phyloP scores from a whole-genome alignment of 2,329 filamentous ascomycete genomes.

The Paraconiothyrium sp. region DNA sequence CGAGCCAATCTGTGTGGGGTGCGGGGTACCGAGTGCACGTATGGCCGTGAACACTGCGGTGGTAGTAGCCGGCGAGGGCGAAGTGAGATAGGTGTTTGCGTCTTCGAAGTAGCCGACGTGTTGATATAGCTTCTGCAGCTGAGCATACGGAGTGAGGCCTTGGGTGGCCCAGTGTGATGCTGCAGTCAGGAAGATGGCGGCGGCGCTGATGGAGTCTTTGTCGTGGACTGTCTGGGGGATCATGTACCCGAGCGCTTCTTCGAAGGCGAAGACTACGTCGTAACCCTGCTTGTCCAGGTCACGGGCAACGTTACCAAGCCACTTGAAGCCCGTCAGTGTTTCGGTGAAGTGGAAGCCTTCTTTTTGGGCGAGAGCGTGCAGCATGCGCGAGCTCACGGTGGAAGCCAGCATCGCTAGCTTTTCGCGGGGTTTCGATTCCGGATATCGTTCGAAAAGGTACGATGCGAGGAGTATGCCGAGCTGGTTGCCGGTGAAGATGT shows the following conservation, averaged over 20 bases:
- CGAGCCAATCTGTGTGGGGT: conserved; percentile 59
- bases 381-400: conserved; percentile 71
- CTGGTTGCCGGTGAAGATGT: conserved; percentile 72
- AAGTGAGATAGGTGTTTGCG: conserved; percentile 71
- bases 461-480: conserved; percentile 69
- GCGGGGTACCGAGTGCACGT: conserved; percentile 54
- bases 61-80: conserved; percentile 63
- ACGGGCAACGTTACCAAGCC: conserved; percentile 70
- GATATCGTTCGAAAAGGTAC: conserved; percentile 62
- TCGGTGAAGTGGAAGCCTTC: conserved; percentile 68
- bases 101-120: conserved; percentile 70
- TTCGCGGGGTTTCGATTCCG: conserved; percentile 42
- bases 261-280: conserved; percentile 66
- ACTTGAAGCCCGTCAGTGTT: conserved; percentile 74
- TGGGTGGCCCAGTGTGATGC: conserved; percentile 61
- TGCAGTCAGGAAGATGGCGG: conserved; percentile 67
- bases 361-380: conserved; percentile 63
- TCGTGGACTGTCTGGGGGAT: conserved; percentile 69
- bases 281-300: conserved; percentile 60
- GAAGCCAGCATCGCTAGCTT: conserved; percentile 68
- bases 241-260: conserved; percentile 75
- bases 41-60: conserved; percentile 65
- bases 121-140: conserved; percentile 66
- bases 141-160: conserved; percentile 65
- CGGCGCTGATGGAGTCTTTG: conserved; percentile 71